Conservation (phyloP, 2,329 filamentous ascomycete genomes). For the Herpotrichia juniperi region DNA sequence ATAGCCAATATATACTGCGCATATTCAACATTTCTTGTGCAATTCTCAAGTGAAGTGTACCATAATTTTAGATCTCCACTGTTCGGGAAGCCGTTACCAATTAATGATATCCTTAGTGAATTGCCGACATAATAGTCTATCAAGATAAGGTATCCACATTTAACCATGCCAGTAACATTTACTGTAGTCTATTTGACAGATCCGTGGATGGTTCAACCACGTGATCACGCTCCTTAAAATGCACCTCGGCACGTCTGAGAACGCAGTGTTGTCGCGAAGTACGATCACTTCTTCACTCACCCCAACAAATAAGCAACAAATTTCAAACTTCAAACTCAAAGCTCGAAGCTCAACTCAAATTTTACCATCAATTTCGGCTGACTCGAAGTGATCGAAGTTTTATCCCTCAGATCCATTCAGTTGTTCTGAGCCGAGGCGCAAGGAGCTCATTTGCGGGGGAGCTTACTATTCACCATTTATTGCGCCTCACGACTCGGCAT, state of each 20-base stretch:
- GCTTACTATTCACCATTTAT: slow-evolving; percentile 16
- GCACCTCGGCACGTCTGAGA: slow-evolving; percentile 17
- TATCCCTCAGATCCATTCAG: not conserved
- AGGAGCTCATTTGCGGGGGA: not conserved
- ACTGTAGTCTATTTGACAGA: too few relatives aligned
- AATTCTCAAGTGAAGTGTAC: too few relatives aligned
- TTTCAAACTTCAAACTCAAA: too few relatives aligned
- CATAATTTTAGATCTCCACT: too few relatives aligned
- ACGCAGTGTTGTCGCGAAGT: slow-evolving; percentile 1
- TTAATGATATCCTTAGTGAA: too few relatives aligned
- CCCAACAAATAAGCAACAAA: not conserved
- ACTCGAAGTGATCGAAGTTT: not conserved
- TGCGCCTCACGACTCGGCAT: not conserved
- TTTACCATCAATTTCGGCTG: not conserved
- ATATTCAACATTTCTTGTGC: too few relatives aligned
- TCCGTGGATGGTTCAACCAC: not conserved
- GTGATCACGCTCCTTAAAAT: slow-evolving; percentile 13
- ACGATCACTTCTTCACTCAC: not conserved
- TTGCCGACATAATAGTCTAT: too few relatives aligned
- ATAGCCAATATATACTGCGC: too few relatives aligned
- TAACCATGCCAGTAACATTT: too few relatives aligned
- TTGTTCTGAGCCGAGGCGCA: not conserved
- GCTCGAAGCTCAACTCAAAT: too few relatives aligned
- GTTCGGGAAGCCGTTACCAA: too few relatives aligned
- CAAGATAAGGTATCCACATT: too few relatives aligned